Conservation (phyloP, 345 rosid genomes). For the Eutrema heterophyllum region DNA sequence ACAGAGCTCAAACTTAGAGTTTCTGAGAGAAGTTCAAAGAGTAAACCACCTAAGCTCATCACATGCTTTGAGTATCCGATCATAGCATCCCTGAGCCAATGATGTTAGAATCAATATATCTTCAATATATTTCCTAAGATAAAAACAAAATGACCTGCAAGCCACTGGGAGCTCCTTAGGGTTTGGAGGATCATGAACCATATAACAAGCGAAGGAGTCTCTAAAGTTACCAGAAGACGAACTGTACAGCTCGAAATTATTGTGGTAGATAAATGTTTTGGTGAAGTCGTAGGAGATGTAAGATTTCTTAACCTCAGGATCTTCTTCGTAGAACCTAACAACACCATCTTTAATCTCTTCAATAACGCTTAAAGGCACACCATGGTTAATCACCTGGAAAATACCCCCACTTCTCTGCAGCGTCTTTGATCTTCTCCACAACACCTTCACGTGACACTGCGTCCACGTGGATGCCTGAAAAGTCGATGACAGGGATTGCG, state of each 20-base stretch:
- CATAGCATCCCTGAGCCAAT: no score
- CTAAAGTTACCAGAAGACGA: no score
- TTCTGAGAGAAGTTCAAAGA: no score
- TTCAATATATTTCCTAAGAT: no score
- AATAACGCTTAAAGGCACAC: not conserved
- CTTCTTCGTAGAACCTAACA: not conserved
- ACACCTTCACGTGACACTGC: constrained; percentile 2
- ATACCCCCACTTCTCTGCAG: not conserved
- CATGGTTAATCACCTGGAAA: not conserved
- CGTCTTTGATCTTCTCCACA: constrained; percentile 5
- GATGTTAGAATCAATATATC: no score
- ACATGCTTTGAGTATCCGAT: no score
- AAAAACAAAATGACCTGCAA: no score
- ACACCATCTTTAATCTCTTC: not conserved
- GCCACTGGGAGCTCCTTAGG: no score
- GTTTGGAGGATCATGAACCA: no score
- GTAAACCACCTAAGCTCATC: no score
- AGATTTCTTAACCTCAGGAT: not conserved
- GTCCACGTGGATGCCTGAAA: not conserved
- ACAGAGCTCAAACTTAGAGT: no score
- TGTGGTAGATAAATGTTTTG: constrained; percentile 6
- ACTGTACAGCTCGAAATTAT: constrained; percentile 32
- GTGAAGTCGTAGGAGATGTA: not conserved
- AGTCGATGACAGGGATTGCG: constrained; percentile 41
- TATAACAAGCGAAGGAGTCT: no score